phyloP scores from a whole-genome alignment of 768 basidiomycete species.

The Boletus speciosus region DNA sequence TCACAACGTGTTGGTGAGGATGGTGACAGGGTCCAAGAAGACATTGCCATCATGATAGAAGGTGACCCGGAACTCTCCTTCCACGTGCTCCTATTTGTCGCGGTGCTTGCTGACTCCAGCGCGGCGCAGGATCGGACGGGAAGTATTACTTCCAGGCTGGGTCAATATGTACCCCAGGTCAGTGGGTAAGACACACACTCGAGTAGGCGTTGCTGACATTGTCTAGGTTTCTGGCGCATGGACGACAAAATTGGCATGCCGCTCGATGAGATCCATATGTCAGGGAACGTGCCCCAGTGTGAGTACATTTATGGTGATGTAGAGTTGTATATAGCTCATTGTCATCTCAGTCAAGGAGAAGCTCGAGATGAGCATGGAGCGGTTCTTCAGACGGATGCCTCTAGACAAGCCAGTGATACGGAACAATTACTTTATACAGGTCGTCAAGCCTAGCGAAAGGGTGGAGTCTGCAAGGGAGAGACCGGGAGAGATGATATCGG shows the following conservation, averaged over 20 bases:
- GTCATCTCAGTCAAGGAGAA: constrained; percentile 49
- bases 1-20: constrained; percentile 5
- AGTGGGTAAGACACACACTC: constrained; percentile 13
- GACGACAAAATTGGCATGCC: constrained; percentile 71
- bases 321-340: neutral
- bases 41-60: constrained; percentile 59
- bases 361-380: constrained; percentile 59
- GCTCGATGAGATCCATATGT: constrained; percentile 67
- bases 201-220: neutral
- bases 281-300: constrained; percentile 74
- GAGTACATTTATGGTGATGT: constrained; percentile 23
- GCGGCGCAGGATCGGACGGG: constrained; percentile 55
- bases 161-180: constrained; percentile 61
- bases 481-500: constrained; percentile 6
- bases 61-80: constrained; percentile 34
- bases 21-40: constrained; percentile 48
- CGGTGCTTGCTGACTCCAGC: constrained; percentile 16
- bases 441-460: constrained; percentile 29
- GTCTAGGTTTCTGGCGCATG: constrained; percentile 70
- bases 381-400: constrained; percentile 65
- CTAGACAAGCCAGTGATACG: constrained; percentile 68
- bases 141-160: constrained; percentile 75
- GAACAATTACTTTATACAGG: constrained; percentile 60
- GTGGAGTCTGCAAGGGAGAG: neutral
- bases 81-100: constrained; percentile 12